Conservation (phyloP, 2,329 filamentous ascomycete species). For the Calonectria hongkongensis region DNA sequence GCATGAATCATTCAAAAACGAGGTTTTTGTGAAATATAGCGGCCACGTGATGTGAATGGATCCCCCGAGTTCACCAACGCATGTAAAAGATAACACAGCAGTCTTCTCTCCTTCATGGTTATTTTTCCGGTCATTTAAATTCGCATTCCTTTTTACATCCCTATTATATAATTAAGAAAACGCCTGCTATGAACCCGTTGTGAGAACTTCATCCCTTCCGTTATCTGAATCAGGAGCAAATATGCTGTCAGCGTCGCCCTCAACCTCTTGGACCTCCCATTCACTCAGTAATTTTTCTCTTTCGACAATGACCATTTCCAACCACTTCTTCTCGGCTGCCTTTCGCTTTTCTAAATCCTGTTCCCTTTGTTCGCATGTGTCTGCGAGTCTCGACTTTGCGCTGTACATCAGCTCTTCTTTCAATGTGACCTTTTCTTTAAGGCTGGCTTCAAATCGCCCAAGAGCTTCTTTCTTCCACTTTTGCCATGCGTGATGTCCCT, state of each 20-base stretch:
- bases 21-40: conserved; percentile 31
- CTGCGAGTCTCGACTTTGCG: conserved; percentile 57
- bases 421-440: conserved; percentile 64
- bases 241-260: conserved; percentile 62
- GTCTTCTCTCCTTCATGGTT: too few species aligned
- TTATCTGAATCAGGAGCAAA: conserved; percentile 51
- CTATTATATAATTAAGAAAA: not conserved
- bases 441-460: conserved; percentile 57
- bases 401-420: conserved; percentile 66
- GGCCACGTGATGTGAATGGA: conserved; percentile 40
- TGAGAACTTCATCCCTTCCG: conserved; percentile 30
- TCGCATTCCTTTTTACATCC: not conserved
- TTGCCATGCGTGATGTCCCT: conserved; percentile 63
- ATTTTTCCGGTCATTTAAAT: not conserved
- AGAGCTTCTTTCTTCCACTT: conserved; percentile 64
- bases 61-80: not conserved
- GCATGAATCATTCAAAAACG: conserved; percentile 28
- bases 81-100: not conserved
- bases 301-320: conserved; percentile 66
- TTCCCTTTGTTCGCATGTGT: conserved; percentile 55
- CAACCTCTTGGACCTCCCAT: conserved; percentile 65
- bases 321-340: conserved; percentile 69
- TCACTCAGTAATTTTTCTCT: conserved; percentile 64
- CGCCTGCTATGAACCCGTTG: conserved; percentile 1
- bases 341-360: conserved; percentile 59